phyloP scores from a whole-genome alignment of 495 filamentous ascomycete genomes.

The Talaromyces wortmannii region DNA sequence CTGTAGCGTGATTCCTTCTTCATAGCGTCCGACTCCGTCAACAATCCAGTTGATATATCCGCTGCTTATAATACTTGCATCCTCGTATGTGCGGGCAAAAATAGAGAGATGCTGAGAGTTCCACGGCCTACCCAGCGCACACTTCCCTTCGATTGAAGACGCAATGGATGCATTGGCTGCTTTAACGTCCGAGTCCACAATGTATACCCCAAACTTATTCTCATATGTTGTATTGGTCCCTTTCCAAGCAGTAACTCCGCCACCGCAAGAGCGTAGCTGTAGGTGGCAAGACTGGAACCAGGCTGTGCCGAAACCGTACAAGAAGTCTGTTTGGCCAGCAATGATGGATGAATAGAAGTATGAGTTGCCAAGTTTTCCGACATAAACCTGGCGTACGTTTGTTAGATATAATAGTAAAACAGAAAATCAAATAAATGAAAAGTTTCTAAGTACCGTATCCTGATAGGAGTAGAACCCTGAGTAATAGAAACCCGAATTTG shows the following conservation, averaged over 20 bases:
- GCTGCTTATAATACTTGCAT: slow-evolving; percentile 37
- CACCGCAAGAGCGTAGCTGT: slow-evolving; percentile 47
- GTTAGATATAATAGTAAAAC: background rate
- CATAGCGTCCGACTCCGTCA: slow-evolving; percentile 26
- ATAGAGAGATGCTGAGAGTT: slow-evolving; percentile 48
- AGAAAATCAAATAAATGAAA: background rate
- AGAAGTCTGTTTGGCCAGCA: slow-evolving; percentile 56
- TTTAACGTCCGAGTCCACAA: slow-evolving; percentile 38
- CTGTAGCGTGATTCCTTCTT: slow-evolving; percentile 40
- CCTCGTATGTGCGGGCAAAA: slow-evolving; percentile 45
- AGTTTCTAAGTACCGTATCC: slow-evolving; percentile 38
- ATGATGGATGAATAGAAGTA: slow-evolving; percentile 49
- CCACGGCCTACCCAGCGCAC: slow-evolving; percentile 53
- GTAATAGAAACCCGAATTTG: slow-evolving; percentile 54
- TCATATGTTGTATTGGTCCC: slow-evolving; percentile 54
- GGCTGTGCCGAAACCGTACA: slow-evolving; percentile 48
- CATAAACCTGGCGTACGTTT: slow-evolving; percentile 35
- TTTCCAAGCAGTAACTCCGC: slow-evolving; percentile 62
- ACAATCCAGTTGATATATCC: slow-evolving; percentile 51
- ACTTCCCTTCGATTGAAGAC: slow-evolving; percentile 35
- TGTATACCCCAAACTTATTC: slow-evolving; percentile 59
- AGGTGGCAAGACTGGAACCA: slow-evolving; percentile 38
- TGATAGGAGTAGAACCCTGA: slow-evolving; percentile 52
- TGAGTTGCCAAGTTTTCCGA: slow-evolving; percentile 54
- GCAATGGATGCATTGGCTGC: slow-evolving; percentile 46